Conservation (phyloP, 768 basidiomycete species). For the Suillus subaureus region DNA sequence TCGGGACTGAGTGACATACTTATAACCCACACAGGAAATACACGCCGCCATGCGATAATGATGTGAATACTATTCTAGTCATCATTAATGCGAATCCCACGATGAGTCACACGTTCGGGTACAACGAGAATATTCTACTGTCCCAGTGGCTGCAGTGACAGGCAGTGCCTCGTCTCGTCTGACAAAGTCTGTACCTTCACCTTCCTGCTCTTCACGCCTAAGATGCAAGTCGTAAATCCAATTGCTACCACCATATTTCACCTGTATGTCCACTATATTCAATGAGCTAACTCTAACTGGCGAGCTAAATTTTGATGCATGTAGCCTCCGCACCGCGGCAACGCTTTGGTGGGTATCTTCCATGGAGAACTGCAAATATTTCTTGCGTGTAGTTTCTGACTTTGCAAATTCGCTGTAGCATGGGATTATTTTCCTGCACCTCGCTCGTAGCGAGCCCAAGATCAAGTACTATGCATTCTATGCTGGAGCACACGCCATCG, state of each 20-base stretch:
- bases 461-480: constrained; percentile 5
- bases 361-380: not conserved
- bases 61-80: not conserved
- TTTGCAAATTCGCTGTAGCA: not conserved
- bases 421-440: not conserved
- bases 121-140: not conserved
- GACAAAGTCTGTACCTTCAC: not conserved
- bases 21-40: not conserved
- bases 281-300: not conserved
- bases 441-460: not conserved
- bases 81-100: not conserved
- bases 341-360: not conserved
- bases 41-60: not conserved
- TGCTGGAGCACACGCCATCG: not conserved
- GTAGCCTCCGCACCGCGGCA: not conserved
- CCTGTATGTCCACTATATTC: not conserved
- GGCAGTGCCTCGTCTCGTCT: not conserved
- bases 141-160: not conserved
- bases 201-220: not conserved
- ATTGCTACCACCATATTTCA: not conserved
- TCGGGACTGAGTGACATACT: not conserved
- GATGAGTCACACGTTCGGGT: not conserved
- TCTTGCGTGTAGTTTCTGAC: not conserved
- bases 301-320: not conserved
- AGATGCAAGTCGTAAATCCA: not conserved